Evolutionary conservation across 441 rosid genomes (phyloP), one percentile per base, ranked within the genome.

Genomic region (Populus tomentosa): DNA sequence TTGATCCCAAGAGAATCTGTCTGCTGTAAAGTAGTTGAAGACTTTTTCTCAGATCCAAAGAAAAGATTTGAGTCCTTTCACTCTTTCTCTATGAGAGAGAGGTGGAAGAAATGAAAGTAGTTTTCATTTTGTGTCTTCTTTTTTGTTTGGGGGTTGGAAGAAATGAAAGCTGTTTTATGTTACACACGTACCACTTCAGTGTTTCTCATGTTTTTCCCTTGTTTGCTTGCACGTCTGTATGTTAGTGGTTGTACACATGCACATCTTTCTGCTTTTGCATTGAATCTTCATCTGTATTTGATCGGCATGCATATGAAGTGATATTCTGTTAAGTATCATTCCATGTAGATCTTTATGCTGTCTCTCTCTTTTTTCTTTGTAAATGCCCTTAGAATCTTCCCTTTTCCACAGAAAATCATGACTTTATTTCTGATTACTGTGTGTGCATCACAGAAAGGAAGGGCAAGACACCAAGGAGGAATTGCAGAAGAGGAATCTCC

Each of bases 381-480:
- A 26, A 2, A n/a, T 68, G 40, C 50, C 30, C 50, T 9, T 21
- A n/a, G 6, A 23, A 33, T 21, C 8, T 36, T 67, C 13, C 21
- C 2, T 11, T 50, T 28, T 4, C 4, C 9, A 10, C 64, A 0
- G 21, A 3, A n/a, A 9, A 18, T 67, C 40, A 23, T 70, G 53
- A 70, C 10, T 14, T 59, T 70, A 36, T 74, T 66, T 70, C 33
- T 76, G 38, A 62, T 76, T 76, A 53, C 32, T 61, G 46, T 80
- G 59, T 36, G 40, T 69, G 50, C 77, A n/a, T 80, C 78, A 46
- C 88, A 96, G 98, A 84, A 94, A 86, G 88, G 98, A 94, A 64
- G 99, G 99, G 67, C 98, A 96, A 81, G 97, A 94, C 73, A 96
- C 97, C 40, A 88, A 87, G 26, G 97, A 92, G 28, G 99, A 94